Evolutionary conservation across 805 yeast species (phyloP).

Genomic region (Barnettozyma sucrosica): DNA sequence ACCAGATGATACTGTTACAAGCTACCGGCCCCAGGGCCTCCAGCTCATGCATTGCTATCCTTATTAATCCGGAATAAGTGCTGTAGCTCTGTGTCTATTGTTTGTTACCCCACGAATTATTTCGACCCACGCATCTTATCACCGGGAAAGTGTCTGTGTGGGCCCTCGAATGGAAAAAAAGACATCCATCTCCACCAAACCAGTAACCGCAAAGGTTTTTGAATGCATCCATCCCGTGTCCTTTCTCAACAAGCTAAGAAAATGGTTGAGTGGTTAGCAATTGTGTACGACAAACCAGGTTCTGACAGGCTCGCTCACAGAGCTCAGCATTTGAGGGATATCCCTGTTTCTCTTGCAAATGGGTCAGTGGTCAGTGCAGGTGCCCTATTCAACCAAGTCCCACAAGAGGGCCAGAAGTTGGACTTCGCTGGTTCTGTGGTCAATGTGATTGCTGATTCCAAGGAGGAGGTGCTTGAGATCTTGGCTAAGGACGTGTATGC

Average conservation of each 20-base stretch:
- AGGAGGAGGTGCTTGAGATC: conserved; percentile 58
- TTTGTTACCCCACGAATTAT: neutral
- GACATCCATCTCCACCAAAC: neutral
- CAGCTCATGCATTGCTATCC: too few relatives aligned
- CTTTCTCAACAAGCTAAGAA: conserved; percentile 14
- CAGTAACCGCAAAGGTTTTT: neutral
- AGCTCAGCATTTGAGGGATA: conserved; percentile 45
- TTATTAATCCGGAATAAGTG: too few relatives aligned
- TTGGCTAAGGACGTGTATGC: conserved; percentile 60
- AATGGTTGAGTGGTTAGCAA: conserved; percentile 60
- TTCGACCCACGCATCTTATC: neutral
- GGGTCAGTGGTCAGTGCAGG: conserved; percentile 46
- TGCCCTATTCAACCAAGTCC: conserved; percentile 44
- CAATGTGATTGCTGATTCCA: conserved; percentile 57
- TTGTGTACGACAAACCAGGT: conserved; percentile 65
- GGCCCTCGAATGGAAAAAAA: neutral
- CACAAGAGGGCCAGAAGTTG: conserved; percentile 34
- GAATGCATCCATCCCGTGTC: conserved; percentile 13
- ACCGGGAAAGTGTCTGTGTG: neutral
- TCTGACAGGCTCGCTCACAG: conserved; percentile 43
- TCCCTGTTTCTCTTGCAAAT: conserved; percentile 37
- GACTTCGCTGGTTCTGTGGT: conserved; percentile 65
- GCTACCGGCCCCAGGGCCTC: too few relatives aligned
- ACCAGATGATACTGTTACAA: too few relatives aligned
- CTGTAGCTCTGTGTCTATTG: too few relatives aligned